Conservation (phyloP, 495 filamentous ascomycete species). For the Collariella sp. region DNA sequence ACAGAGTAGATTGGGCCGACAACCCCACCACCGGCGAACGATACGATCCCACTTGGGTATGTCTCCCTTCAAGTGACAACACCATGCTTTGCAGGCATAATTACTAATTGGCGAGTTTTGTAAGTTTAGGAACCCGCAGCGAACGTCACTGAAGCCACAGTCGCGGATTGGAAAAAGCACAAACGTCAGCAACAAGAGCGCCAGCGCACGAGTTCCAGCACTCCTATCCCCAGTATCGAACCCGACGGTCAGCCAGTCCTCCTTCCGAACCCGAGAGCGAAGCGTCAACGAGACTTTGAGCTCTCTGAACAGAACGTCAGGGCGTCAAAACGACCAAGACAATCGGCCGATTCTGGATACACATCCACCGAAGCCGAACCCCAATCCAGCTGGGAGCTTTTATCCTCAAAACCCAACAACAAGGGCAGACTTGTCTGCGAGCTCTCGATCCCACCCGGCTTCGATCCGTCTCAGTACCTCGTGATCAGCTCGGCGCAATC, state of each 20-base stretch:
- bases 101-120: too few species aligned
- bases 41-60: conserved; percentile 37
- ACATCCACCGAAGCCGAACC: neutral
- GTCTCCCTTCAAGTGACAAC: neutral
- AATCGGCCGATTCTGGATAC: conserved; percentile 7
- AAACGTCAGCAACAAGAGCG: conserved; percentile 7
- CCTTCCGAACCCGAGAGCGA: neutral
- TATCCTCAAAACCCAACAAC: neutral
- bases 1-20: conserved; percentile 35
- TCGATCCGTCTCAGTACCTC: conserved; percentile 17
- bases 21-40: conserved; percentile 28
- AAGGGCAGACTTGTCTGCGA: conserved; percentile 11
- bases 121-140: conserved; percentile 29
- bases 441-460: conserved; percentile 3
- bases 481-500: conserved; percentile 8
- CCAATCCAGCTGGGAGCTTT: neutral
- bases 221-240: neutral
- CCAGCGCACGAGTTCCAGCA: neutral
- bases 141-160: conserved; percentile 26
- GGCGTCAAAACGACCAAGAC: neutral
- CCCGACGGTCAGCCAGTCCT: conserved; percentile 6
- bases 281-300: conserved; percentile 1
- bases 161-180: conserved; percentile 26
- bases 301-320: neutral
- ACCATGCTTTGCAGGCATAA: neutral